Percentiles rank a stretch among this genome's conserved stretches.
Conservation (phyloP, 345 rosid genomes). For the Erodium maritimum region DNA sequence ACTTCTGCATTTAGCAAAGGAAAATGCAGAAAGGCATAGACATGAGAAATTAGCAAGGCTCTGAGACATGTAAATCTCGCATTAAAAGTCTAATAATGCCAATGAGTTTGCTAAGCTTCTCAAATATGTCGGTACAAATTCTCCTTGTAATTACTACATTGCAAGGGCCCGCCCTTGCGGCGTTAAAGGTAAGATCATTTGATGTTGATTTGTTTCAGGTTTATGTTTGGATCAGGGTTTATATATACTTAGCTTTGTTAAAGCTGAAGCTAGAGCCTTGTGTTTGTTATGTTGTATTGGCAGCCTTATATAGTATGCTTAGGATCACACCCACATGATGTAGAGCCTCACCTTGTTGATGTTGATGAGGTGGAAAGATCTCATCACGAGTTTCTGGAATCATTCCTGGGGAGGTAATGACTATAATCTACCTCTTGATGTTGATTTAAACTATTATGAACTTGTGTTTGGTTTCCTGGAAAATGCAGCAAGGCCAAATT, state of each 20-base stretch:
- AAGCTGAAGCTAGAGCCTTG: no score
- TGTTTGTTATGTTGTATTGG: background rate
- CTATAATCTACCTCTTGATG: background rate
- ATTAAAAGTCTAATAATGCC: background rate
- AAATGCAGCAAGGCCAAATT: slow-evolving; percentile 11
- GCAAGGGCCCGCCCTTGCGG: background rate
- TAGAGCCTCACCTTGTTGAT: background rate
- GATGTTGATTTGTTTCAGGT: background rate
- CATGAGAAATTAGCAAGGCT: background rate
- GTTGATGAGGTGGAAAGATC: slow-evolving; percentile 6
- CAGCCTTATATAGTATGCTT: slow-evolving; percentile 24
- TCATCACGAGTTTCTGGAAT: slow-evolving; percentile 21
- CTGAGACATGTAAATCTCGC: background rate
- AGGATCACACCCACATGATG: slow-evolving; percentile 15
- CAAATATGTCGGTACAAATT: background rate
- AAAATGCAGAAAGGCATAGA: no score
- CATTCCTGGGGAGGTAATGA: slow-evolving; percentile 34
- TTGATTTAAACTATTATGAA: no score
- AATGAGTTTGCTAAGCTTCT: background rate
- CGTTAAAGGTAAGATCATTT: slow-evolving; percentile 5
- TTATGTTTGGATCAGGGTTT: background rate
- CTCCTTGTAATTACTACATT: background rate
- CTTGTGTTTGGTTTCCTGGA: background rate
- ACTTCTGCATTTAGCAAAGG: no score
- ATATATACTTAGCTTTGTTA: no score